These are phyloP conservation scores for Psilocybe sp. DNA, from an alignment of 768 basidiomycete genomes.

Conservation along the genomic window DNA sequence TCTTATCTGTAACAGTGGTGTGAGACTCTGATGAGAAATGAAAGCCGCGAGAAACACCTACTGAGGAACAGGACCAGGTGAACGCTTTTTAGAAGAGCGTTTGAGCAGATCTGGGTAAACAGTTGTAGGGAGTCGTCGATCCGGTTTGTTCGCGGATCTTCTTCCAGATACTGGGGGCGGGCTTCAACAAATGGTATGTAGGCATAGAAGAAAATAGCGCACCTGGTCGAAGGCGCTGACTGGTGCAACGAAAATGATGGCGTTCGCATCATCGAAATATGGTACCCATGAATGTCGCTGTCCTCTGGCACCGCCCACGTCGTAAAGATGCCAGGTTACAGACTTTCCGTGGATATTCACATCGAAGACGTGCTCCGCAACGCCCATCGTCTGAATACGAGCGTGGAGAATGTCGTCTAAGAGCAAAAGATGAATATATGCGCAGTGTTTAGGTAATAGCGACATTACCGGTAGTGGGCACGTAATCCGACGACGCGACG, in stretches of 20 bases:
- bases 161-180: conserved; percentile 68
- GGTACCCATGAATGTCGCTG: conserved; percentile 81
- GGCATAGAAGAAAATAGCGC: conserved; percentile 9
- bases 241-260: conserved; percentile 78
- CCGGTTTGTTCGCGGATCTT: conserved; percentile 81
- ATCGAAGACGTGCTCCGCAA: conserved; percentile 81
- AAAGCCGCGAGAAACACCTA: conserved; percentile 25
- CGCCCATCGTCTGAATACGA: conserved; percentile 89
- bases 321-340: conserved; percentile 73
- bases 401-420: conserved; percentile 85
- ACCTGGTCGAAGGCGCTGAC: conserved; percentile 81
- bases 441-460: conserved; percentile 6
- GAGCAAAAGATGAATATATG: conserved; percentile 26
- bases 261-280: conserved; percentile 72
- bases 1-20: conserved; percentile 51
- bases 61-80: conserved; percentile 58
- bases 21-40: too few species aligned
- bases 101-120: conserved; percentile 83
- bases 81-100: conserved; percentile 71
- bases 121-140: conserved; percentile 89
- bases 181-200: conserved; percentile 3
- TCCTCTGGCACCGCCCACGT: conserved; percentile 70
- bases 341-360: conserved; percentile 76
- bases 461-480: conserved; percentile 67
- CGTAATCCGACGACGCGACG: conserved; percentile 64